phyloP scores from a whole-genome alignment of 495 filamentous ascomycete species.

The Massariosphaeria phaeospora region DNA sequence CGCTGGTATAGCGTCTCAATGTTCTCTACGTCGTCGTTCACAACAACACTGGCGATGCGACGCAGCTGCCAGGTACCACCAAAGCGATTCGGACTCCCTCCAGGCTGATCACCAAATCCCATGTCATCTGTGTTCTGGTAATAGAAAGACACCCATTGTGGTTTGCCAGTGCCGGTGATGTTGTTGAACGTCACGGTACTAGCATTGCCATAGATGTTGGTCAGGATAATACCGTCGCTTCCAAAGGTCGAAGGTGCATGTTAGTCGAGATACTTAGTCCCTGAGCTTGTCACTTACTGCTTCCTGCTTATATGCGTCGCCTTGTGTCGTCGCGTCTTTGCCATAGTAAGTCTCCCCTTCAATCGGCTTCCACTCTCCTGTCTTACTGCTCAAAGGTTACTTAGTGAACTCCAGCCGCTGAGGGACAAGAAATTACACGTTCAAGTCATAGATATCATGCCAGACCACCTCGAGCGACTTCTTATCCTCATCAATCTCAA shows the following conservation, averaged over 20 bases:
- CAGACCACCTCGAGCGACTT: constrained; percentile 41
- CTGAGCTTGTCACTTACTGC: constrained; percentile 24
- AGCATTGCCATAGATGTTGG: constrained; percentile 50
- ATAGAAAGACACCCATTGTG: constrained; percentile 55
- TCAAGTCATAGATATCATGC: constrained; percentile 46
- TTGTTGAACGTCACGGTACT: constrained; percentile 49
- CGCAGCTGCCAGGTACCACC: constrained; percentile 45
- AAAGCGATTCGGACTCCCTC: constrained; percentile 43
- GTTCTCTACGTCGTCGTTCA: constrained; percentile 39
- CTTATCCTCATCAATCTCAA: constrained; percentile 37
- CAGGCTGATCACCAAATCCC: constrained; percentile 45
- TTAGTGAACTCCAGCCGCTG: neutral
- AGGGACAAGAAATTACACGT: constrained; percentile 30
- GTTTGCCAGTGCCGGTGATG: constrained; percentile 47
- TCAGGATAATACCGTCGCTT: constrained; percentile 43
- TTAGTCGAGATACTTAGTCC: too few relatives aligned
- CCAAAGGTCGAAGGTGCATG: constrained; percentile 41
- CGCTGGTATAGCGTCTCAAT: constrained; percentile 43
- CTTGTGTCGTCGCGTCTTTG: constrained; percentile 41
- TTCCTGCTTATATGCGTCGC: constrained; percentile 48
- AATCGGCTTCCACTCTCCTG: constrained; percentile 44
- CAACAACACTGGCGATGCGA: constrained; percentile 44
- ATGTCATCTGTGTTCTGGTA: constrained; percentile 45
- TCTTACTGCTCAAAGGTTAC: constrained; percentile 35
- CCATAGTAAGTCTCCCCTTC: constrained; percentile 44